Evolutionary conservation across 768 basidiomycete genomes (phyloP).

Genomic region (Hygrocybe coccinea): DNA sequence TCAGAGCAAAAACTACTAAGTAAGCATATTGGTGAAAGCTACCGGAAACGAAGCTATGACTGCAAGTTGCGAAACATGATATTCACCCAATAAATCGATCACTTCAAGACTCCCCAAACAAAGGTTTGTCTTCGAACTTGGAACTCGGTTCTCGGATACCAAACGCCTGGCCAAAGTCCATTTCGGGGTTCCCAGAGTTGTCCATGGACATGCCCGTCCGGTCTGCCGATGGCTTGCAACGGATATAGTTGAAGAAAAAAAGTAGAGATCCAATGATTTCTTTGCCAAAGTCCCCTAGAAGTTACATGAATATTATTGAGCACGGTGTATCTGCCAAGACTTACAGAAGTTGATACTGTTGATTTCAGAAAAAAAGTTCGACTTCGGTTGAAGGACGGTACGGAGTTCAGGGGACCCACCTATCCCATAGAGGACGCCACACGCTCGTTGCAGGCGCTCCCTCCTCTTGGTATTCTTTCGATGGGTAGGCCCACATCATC

Average conservation of each 20-base stretch:
- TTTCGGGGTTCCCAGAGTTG: conserved; percentile 13
- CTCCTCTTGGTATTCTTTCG: conserved; percentile 55
- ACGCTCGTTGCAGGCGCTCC: conserved; percentile 49
- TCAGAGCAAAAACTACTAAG: too few species aligned
- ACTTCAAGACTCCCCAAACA: too few species aligned
- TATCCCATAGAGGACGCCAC: conserved; percentile 71
- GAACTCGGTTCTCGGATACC: conserved; percentile 21
- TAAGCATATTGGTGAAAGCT: too few species aligned
- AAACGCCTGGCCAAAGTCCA: conserved; percentile 37
- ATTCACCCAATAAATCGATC: too few species aligned
- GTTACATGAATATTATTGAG: background rate
- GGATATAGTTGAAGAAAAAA: conserved; percentile 39
- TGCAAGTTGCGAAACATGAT: too few species aligned
- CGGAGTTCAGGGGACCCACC: too few species aligned
- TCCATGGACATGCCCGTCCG: conserved; percentile 13
- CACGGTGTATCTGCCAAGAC: background rate
- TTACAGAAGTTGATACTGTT: conserved; percentile 35
- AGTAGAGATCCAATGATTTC: conserved; percentile 68
- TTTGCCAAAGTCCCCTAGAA: conserved; percentile 54
- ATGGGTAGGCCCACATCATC: conserved; percentile 83
- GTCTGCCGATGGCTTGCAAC: conserved; percentile 26
- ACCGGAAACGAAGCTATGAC: too few species aligned
- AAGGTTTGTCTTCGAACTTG: too few species aligned
- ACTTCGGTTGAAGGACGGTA: conserved; percentile 20
- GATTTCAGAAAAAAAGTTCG: background rate